Percentiles rank a stretch among this genome's conserved stretches.
Conservation (phyloP, 2,329 filamentous ascomycete genomes). For the Aotearoamyces nothofagi region DNA sequence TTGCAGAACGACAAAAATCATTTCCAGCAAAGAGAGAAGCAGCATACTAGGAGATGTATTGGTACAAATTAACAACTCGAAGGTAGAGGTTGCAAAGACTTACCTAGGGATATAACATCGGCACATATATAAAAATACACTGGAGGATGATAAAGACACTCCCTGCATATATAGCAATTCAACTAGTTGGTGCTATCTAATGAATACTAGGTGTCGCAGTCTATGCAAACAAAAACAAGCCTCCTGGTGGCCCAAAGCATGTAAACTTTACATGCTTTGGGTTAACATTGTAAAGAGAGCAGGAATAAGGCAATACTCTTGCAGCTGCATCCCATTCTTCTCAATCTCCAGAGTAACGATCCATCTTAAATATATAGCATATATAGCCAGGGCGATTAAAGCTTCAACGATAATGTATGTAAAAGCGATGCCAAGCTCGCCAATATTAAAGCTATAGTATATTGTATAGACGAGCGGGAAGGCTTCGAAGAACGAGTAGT, state of each 20-base stretch:
- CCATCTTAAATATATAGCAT: constrained; percentile 34
- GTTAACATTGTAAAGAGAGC: constrained; percentile 35
- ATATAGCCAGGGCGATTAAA: constrained; percentile 32
- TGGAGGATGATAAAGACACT: constrained; percentile 40
- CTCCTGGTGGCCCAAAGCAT: constrained; percentile 37
- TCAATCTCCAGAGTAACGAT: constrained; percentile 34
- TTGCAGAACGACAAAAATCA: constrained; percentile 39
- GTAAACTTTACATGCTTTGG: too few relatives aligned
- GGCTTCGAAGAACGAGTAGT: constrained; percentile 50
- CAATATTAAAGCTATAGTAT: constrained; percentile 42
- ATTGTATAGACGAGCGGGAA: constrained; percentile 48
- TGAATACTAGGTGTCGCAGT: constrained; percentile 30
- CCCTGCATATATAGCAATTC: constrained; percentile 36
- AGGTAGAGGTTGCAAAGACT: too few relatives aligned
- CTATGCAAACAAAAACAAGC: constrained; percentile 46
- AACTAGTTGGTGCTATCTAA: constrained; percentile 40
- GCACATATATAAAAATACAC: constrained; percentile 44
- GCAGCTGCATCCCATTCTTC: constrained; percentile 30
- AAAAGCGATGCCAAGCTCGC: constrained; percentile 45
- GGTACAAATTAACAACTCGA: too few relatives aligned
- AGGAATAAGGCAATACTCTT: constrained; percentile 39
- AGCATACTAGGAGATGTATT: constrained; percentile 38
- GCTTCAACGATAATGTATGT: constrained; percentile 42
- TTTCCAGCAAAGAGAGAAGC: constrained; percentile 45
- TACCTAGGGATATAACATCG: constrained; percentile 38